A percentile compares a stretch with the other conserved stretches of the same genome.
Conservation (phyloP, 1,284 basidiomycete species). For the Ceraceosorus guamensis region DNA sequence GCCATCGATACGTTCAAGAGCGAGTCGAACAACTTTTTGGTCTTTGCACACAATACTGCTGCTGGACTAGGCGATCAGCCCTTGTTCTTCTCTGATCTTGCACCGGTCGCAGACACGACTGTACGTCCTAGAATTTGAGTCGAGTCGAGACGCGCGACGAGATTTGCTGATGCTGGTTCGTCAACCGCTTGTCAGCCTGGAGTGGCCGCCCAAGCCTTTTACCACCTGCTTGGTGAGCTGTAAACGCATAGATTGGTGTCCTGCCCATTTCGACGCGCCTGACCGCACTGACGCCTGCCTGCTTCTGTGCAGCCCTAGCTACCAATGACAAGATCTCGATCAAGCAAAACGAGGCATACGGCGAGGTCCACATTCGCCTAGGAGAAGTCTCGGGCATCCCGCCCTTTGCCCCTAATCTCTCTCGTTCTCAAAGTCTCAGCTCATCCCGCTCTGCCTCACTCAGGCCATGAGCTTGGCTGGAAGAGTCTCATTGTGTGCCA, state of each 20-base stretch:
- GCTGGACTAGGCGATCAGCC: not conserved
- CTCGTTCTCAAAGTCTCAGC: no score
- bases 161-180: not conserved
- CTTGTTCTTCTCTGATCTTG: not conserved
- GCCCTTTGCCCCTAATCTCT: no score
- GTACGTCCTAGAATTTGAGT: not conserved
- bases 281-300: not conserved
- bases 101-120: not conserved
- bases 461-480: no score
- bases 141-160: not conserved
- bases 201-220: not conserved
- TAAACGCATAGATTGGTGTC: no score
- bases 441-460: no score
- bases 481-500: no score
- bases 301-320: constrained; percentile 85
- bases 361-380: constrained; percentile 24
- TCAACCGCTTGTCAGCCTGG: not conserved
- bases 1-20: not conserved
- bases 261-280: no score
- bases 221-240: not conserved
- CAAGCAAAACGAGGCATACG: constrained; percentile 63
- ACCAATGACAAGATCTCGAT: constrained; percentile 83
- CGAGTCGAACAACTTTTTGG: not conserved
- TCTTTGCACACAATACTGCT: not conserved
- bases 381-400: no score